Percentiles rank a stretch among this genome's conserved stretches.
Evolutionary conservation across 2,329 filamentous ascomycete genomes (phyloP).

Genomic region (Dothiorella sarmentorum): DNA sequence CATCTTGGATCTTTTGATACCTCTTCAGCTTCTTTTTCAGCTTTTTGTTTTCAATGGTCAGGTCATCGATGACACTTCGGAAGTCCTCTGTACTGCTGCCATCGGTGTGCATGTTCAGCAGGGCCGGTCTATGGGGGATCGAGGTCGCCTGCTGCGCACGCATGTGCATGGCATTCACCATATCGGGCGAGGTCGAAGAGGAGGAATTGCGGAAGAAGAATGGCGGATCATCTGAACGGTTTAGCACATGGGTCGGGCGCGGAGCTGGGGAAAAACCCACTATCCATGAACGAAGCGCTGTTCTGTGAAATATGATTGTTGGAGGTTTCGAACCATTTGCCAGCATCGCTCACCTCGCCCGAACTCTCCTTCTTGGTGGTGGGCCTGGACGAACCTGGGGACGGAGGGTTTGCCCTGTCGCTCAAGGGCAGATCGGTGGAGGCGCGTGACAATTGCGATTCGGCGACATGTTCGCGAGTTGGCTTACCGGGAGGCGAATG

Average conservation of each 20-base stretch:
- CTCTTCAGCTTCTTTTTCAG: constrained; percentile 69
- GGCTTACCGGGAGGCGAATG: constrained; percentile 35
- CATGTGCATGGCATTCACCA: constrained; percentile 20
- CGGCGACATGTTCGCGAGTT: background rate
- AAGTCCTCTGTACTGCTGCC: constrained; percentile 70
- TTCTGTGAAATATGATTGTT: constrained; percentile 46
- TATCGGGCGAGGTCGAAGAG: constrained; percentile 42
- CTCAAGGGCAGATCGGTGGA: constrained; percentile 13
- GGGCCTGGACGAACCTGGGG: constrained; percentile 36
- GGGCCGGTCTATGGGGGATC: constrained; percentile 23
- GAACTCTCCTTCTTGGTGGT: constrained; percentile 41
- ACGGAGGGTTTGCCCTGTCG: constrained; percentile 37
- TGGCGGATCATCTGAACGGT: constrained; percentile 38
- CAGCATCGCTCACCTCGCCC: constrained; percentile 51
- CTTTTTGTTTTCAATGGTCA: constrained; percentile 79
- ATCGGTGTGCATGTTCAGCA: constrained; percentile 39
- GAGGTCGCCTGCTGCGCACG: constrained; percentile 27
- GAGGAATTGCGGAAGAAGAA: constrained; percentile 47
- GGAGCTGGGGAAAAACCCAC: constrained; percentile 21
- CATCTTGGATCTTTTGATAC: constrained; percentile 64
- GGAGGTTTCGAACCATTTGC: constrained; percentile 51
- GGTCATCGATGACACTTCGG: constrained; percentile 79
- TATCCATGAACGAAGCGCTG: constrained; percentile 5
- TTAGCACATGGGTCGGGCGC: background rate
- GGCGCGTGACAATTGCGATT: background rate